Conservation (phyloP, 768 basidiomycete species). For the Suillus spraguei region DNA sequence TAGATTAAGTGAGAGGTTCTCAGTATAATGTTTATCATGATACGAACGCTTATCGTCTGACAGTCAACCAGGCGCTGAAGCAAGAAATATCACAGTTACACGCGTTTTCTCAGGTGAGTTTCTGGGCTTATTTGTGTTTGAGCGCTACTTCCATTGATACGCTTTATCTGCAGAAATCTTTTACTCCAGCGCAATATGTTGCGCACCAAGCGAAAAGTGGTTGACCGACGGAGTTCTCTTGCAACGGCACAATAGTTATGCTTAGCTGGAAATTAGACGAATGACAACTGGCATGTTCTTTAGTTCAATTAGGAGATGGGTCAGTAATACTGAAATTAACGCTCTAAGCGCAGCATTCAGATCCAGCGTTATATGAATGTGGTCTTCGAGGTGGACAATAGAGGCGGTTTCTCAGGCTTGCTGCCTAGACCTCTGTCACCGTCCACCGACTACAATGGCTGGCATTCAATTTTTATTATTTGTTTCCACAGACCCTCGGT, state of each 20-base stretch:
- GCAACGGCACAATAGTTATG: background rate
- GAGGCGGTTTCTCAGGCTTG: background rate
- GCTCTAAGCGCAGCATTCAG: background rate
- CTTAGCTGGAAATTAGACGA: background rate
- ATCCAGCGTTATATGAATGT: background rate
- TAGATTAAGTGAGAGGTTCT: slow-evolving; percentile 53
- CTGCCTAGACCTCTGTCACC: background rate
- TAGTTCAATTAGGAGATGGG: background rate
- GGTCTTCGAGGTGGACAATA: background rate
- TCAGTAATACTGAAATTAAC: slow-evolving; percentile 5
- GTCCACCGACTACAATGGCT: background rate
- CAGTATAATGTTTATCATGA: background rate
- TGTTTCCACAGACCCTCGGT: background rate
- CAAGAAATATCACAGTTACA: slow-evolving; percentile 78
- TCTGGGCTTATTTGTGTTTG: slow-evolving; percentile 10
- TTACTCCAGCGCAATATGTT: slow-evolving; percentile 69
- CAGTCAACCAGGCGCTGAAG: slow-evolving; percentile 81
- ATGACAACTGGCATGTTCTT: background rate
- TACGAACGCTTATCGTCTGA: slow-evolving; percentile 12
- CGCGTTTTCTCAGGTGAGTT: slow-evolving; percentile 80
- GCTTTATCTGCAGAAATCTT: slow-evolving; percentile 59
- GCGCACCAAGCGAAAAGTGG: slow-evolving; percentile 41
- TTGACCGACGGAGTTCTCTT: slow-evolving; percentile 12
- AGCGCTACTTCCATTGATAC: background rate
- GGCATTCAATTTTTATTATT: background rate